Evolutionary conservation across 345 rosid species (phyloP), one percentile per base, ranked within the genome.

Genomic region (Raphanus raphanistrum): DNA sequence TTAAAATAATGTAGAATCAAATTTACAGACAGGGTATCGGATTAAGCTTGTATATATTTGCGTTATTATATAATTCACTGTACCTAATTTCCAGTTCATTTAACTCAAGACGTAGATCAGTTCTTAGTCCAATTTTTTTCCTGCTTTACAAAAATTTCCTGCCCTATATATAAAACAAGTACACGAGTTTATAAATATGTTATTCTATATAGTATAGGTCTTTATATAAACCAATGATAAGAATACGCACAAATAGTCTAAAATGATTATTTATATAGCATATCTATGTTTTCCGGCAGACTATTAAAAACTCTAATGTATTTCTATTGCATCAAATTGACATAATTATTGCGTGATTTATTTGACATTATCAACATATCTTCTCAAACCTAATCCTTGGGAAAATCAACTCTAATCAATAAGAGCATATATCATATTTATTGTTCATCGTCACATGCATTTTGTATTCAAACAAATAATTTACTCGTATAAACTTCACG

Each of bases 341-440:
- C 69, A 72, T 43, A 73, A 62, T 68, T 35, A 73, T 29, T 68
- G 65, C 70, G 66, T 79, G 73, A 79, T 79, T 79, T 73, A 79
- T 68, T 73, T 68, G 78, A 73, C 59, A 61, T 67, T 60, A 72
- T 79, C 78, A 79, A 61, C 50, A 61, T 64, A 72, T 50, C 74
- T 73, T 61, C 78, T 73, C 74, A 79, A 66, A 79, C 82, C 82
- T 79, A 79, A 79, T 52, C 63, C 70, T 79, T 73, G 70, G 82
- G 75, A 71, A 73, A 58, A 79, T 79, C 82, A 43, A 73, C 82
- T 70, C 70, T 79, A 79, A 68, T 73, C 76, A 79, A 79, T 73
- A 79, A 68, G 36, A 50, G 54, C 82, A 73, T 79, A 73, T 60
- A 73, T 52, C 60, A 6, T 79, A 73, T 72, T 79, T 79, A 79